phyloP scores from a whole-genome alignment of 2,329 filamentous ascomycete species.

The Trichoderma cornu-damae region DNA sequence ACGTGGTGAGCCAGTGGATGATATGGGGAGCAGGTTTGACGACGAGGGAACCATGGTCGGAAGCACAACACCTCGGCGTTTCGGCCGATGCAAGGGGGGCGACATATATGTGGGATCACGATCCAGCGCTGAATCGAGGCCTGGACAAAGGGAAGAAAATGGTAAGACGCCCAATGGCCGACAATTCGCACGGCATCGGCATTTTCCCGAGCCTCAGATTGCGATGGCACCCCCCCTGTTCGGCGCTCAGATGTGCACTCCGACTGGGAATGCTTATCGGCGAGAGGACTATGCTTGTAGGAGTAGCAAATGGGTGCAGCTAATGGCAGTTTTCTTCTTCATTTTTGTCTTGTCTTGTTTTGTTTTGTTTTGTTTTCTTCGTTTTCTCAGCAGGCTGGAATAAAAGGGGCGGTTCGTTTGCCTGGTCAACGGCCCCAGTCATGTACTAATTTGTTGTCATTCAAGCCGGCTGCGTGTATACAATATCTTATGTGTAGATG shows the following conservation, averaged over 20 bases:
- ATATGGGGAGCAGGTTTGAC: not conserved
- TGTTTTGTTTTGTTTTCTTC: too few species aligned
- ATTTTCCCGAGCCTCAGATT: not conserved
- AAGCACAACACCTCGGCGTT: not conserved
- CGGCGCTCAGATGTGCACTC: slow-evolving; percentile 13
- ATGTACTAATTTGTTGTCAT: too few species aligned
- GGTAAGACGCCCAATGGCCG: not conserved
- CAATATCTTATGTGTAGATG: too few species aligned
- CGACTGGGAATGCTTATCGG: not conserved
- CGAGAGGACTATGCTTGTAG: not conserved
- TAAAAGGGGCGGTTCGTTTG: too few species aligned
- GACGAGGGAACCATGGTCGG: not conserved
- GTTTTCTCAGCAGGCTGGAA: too few species aligned
- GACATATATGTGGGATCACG: not conserved
- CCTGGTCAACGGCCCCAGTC: too few species aligned
- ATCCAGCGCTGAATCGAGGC: not conserved
- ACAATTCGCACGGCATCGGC: not conserved
- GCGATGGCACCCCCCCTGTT: not conserved
- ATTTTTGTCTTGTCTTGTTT: not conserved
- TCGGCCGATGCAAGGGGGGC: not conserved
- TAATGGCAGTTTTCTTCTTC: not conserved
- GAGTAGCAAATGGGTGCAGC: not conserved
- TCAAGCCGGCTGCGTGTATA: too few species aligned
- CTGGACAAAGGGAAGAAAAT: not conserved
- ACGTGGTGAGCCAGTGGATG: too few species aligned